Evolutionary conservation across 176 grass and related monocot species (phyloP), one percentile per base, ranked within the genome.

Genomic region (Luzula sylvatica): DNA sequence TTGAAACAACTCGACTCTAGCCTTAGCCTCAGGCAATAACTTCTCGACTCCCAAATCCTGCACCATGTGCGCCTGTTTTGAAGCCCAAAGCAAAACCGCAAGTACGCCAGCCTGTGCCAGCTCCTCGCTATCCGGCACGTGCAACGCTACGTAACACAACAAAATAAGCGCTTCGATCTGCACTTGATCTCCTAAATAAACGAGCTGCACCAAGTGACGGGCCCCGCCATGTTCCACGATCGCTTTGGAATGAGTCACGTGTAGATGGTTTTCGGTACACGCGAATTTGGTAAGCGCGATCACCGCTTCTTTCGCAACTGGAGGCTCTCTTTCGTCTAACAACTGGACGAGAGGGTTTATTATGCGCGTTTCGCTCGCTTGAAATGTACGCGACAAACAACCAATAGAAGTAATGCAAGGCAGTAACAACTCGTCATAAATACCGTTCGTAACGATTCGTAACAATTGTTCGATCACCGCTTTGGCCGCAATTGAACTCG

Each of bases 251-350:
- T 94, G 87, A 69, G 46, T 87, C 4, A 65, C 38, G 48, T 80
- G 82, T 11, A 94, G 73, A 71, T 80, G 83, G 62, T 87, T 94
- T 47, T 94, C 82, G 0, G 7, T 65, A 66, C 75, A 95, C 3
- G 73, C 83, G 55, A 95, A 95, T 69, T 95, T 95, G 55, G 80
- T 85, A 59, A 95, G 83, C 59, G 89, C 80, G 14, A 82, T 55
- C 26, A 95, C 67, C 53, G 89, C 76, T 65, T 88, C 83, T 65
- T 61, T 84, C 41, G 46, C 38, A 35, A 95, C 66, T 8, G 55
- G 41, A 1, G 26, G 24, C 21, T 95, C 89, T 43, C 62, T 86
- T 11, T 88, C 83, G 46, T 95, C 89, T 12, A 95, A 83, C 29
- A 95, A 75, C 55, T 65, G 43, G 26, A 95, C 89, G 8, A 95